Percentiles rank a stretch among this genome's conserved stretches.
Evolutionary conservation across 345 rosid genomes (phyloP).

Genomic region (Lepidium sativum): DNA sequence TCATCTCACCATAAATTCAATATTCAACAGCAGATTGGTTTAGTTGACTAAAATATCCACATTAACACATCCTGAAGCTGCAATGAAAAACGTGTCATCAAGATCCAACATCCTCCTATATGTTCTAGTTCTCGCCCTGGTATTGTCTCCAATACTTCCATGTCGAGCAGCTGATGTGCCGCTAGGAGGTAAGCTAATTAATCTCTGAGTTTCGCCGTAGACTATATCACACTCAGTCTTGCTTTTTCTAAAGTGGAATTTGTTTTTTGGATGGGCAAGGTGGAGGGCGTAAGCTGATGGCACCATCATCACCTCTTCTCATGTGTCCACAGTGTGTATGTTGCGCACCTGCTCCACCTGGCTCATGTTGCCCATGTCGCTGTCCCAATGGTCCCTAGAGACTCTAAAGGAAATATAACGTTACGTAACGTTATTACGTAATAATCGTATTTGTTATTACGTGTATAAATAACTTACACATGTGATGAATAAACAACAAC

Average conservation of each 20-base stretch:
- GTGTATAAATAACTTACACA: too few relatives aligned
- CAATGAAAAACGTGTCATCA: constrained; percentile 8
- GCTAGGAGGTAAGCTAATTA: constrained; percentile 8
- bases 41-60: not conserved
- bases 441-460: too few relatives aligned
- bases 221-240: not conserved
- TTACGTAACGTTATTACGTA: too few relatives aligned
- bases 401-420: too few relatives aligned
- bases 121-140: constrained; percentile 11
- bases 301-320: constrained; percentile 19
- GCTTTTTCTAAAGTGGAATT: not conserved
- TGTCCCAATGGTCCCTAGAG: constrained; percentile 15
- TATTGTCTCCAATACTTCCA: constrained; percentile 15
- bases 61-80: not conserved
- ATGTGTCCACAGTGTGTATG: constrained; percentile 28
- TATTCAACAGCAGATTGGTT: not conserved
- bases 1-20: not conserved
- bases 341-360: constrained; percentile 22
- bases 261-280: too few relatives aligned
- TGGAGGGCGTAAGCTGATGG: constrained; percentile 28
- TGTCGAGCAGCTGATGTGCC: constrained; percentile 13
- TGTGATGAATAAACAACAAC: too few relatives aligned
- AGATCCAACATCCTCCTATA: not conserved
- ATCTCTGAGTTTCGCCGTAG: too few relatives aligned
- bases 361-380: constrained; percentile 24